A percentile compares a stretch with the other conserved stretches of the same genome.
phyloP scores from a whole-genome alignment of 257 asterid genomes.

The Solanum lignicaule region DNA sequence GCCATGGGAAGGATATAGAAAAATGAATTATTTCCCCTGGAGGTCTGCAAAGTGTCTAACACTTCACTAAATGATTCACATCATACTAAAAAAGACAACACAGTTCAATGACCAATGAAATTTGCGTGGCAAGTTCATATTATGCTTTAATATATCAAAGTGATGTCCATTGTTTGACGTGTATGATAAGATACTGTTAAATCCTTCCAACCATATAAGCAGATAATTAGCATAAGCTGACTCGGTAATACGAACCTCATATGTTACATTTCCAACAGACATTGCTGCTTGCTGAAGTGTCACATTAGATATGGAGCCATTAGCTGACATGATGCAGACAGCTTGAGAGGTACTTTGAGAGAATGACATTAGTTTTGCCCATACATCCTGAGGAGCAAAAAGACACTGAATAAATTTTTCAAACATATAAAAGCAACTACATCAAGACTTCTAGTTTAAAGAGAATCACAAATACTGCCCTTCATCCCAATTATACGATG shows the following conservation, averaged over 20 bases:
- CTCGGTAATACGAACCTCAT: constrained; percentile 4
- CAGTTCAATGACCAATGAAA: background rate
- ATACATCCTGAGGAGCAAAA: constrained; percentile 10
- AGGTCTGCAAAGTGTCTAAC: background rate
- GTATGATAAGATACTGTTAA: background rate
- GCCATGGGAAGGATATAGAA: background rate
- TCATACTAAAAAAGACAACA: background rate
- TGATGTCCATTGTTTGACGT: background rate
- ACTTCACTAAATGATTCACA: background rate
- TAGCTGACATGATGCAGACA: constrained; percentile 10
- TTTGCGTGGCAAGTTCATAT: background rate
- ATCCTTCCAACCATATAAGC: background rate
- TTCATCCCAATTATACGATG: background rate
- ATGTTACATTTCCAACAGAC: constrained; percentile 6
- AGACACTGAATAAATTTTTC: background rate
- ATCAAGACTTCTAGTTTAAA: background rate
- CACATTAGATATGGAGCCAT: constrained; percentile 10
- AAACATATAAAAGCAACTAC: background rate
- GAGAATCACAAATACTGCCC: background rate
- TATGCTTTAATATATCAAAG: background rate
- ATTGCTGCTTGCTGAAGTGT: constrained; percentile 6
- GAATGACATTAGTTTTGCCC: constrained; percentile 7
- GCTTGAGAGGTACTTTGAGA: constrained; percentile 8
- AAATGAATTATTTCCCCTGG: background rate
- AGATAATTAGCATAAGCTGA: background rate